Conservation (phyloP, 2,329 filamentous ascomycete genomes). For the Fusarium sororula region DNA sequence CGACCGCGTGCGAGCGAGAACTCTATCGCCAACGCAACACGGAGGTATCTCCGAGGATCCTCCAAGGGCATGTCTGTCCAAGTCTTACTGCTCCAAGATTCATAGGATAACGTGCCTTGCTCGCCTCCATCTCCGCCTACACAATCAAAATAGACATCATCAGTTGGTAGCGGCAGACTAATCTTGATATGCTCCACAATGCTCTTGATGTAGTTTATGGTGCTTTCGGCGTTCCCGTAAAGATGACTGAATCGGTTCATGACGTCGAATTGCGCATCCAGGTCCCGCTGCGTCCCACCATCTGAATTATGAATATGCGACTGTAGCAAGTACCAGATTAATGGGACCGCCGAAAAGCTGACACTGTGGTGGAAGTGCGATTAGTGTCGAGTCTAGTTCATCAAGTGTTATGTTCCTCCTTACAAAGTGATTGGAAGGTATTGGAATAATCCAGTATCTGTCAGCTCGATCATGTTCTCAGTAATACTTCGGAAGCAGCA, state of each 20-base stretch:
- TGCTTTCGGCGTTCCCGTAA: not conserved
- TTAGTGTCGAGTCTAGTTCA: not conserved
- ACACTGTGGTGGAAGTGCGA: not conserved
- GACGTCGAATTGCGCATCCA: not conserved
- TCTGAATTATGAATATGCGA: not conserved
- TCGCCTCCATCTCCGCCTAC: not conserved
- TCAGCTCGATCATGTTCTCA: not conserved
- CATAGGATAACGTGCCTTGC: not conserved
- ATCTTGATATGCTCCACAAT: not conserved
- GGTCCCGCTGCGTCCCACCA: not conserved
- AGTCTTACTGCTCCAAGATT: not conserved
- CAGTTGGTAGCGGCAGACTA: not conserved
- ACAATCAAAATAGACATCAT: fast-evolving
- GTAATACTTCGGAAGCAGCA: not conserved
- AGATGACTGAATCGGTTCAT: not conserved
- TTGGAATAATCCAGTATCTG: not conserved
- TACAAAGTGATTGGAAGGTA: not conserved
- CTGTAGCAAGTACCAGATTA: not conserved
- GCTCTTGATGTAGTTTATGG: not conserved
- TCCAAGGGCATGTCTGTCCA: not conserved
- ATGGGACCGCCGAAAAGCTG: not conserved
- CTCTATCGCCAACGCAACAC: not conserved
- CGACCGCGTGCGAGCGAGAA: not conserved
- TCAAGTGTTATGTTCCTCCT: not conserved
- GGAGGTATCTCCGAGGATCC: not conserved